phyloP scores from a whole-genome alignment of 1,284 basidiomycete species.

The Sutorius eximius region DNA sequence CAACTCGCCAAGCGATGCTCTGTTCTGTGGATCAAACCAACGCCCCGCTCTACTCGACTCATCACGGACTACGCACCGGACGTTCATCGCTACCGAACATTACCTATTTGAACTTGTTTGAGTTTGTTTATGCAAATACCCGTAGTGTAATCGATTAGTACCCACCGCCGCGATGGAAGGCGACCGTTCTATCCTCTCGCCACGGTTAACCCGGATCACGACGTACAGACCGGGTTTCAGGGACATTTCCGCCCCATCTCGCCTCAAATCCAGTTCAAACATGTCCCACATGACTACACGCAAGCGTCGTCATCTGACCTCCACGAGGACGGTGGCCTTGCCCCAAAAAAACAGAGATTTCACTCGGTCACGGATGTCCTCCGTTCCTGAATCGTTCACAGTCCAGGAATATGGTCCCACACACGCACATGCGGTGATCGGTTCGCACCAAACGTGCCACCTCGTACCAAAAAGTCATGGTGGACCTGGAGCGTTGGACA shows the following conservation, averaged over 20 bases:
- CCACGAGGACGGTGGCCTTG: slow-evolving; percentile 11
- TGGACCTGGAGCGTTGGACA: not conserved
- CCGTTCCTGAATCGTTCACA: slow-evolving; percentile 8
- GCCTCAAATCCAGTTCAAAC: not conserved
- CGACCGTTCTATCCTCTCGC: not conserved
- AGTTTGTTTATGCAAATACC: slow-evolving; percentile 7
- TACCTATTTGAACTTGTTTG: slow-evolving; percentile 7
- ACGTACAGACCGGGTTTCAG: slow-evolving; percentile 13
- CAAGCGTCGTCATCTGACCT: slow-evolving; percentile 12
- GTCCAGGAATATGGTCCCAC: not conserved
- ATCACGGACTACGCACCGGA: not conserved
- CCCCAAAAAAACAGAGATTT: not conserved
- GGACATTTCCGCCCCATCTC: not conserved
- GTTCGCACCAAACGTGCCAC: not conserved
- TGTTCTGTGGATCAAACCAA: slow-evolving; percentile 2
- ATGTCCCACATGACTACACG: not conserved
- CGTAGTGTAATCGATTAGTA: not conserved
- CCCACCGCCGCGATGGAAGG: not conserved
- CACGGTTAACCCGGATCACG: slow-evolving; percentile 14
- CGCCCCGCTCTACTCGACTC: not conserved
- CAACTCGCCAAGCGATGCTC: slow-evolving; percentile 8
- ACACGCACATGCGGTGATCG: slow-evolving; percentile 7
- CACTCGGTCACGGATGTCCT: not conserved
- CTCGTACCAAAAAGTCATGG: slow-evolving; percentile 9
- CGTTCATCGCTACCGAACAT: not conserved